Percentiles rank a stretch among this genome's conserved stretches.
These are phyloP conservation scores for Aspergillus felis DNA, from an alignment of 2,329 filamentous ascomycete genomes.

Conservation along the genomic window DNA sequence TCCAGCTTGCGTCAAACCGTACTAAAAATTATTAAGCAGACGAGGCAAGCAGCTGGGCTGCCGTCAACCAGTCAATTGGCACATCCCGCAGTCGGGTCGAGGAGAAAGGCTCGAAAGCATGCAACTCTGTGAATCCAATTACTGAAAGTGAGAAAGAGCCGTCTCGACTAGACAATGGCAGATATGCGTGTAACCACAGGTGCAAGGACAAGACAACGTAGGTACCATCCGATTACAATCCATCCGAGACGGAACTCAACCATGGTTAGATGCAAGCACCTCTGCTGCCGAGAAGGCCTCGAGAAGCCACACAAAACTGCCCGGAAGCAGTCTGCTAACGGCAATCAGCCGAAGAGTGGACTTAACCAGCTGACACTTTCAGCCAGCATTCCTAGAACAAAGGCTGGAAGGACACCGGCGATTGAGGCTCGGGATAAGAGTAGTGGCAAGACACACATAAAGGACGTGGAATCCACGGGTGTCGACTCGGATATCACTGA, in stretches of 20 bases:
- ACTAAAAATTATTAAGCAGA: conserved; percentile 1
- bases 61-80: conserved; percentile 6
- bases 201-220: conserved; percentile 58
- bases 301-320: conserved; percentile 56
- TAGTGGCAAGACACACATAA: neutral
- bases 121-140: conserved; percentile 6
- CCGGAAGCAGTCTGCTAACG: conserved; percentile 18
- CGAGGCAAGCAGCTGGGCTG: conserved; percentile 21
- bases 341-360: conserved; percentile 19
- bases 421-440: neutral
- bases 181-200: conserved; percentile 68
- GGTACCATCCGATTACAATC: conserved; percentile 15
- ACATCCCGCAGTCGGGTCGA: neutral
- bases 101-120: neutral
- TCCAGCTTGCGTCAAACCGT: neutral
- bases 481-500: neutral
- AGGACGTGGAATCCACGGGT: neutral
- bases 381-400: conserved; percentile 22
- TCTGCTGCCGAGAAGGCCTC: conserved; percentile 68
- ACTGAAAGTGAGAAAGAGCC: conserved; percentile 34
- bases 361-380: conserved; percentile 26
- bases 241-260: neutral
- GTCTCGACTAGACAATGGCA: conserved; percentile 61
- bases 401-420: conserved; percentile 13
- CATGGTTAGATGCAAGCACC: conserved; percentile 60